Evolutionary conservation across 768 basidiomycete genomes (phyloP).

Genomic region (Wakefieldia striispora): DNA sequence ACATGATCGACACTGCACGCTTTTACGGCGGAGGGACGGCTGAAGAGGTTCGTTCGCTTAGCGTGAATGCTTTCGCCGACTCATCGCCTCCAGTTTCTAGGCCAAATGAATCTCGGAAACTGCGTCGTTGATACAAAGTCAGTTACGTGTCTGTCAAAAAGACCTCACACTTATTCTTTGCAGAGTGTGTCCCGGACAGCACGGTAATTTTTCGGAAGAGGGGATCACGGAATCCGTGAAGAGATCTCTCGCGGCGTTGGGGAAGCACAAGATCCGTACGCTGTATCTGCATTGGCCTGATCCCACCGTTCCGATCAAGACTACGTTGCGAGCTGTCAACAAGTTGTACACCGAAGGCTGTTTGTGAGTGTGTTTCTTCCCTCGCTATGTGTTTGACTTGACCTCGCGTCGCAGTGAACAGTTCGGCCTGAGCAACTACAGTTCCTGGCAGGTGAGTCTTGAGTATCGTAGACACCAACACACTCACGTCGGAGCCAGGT

Average conservation of each 20-base stretch:
- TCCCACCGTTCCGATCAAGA: conserved; percentile 43
- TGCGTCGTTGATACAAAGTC: conserved; percentile 22
- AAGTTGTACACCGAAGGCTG: conserved; percentile 50
- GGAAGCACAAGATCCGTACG: conserved; percentile 12
- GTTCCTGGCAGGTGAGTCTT: conserved; percentile 34
- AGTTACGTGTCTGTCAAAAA: background rate
- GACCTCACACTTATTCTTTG: background rate
- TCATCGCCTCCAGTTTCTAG: conserved; percentile 11
- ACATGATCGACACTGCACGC: conserved; percentile 23
- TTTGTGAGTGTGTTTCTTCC: conserved; percentile 36
- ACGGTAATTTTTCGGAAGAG: conserved; percentile 6
- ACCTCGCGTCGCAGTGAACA: conserved; percentile 4
- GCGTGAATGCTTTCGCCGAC: background rate
- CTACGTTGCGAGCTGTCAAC: conserved; percentile 45
- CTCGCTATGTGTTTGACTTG: background rate
- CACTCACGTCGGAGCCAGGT: conserved; percentile 25
- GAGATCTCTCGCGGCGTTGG: conserved; percentile 9
- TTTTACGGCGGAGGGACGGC: conserved; percentile 20
- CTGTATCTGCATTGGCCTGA: conserved; percentile 48
- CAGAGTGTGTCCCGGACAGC: conserved; percentile 9
- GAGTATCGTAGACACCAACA: background rate
- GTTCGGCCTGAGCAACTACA: conserved; percentile 17
- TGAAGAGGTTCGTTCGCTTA: conserved; percentile 18
- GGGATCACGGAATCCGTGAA: conserved; percentile 14
- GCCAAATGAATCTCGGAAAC: conserved; percentile 11